Conservation (phyloP, 371 early-diverging fungal species). For the Chytridiales sp. region DNA sequence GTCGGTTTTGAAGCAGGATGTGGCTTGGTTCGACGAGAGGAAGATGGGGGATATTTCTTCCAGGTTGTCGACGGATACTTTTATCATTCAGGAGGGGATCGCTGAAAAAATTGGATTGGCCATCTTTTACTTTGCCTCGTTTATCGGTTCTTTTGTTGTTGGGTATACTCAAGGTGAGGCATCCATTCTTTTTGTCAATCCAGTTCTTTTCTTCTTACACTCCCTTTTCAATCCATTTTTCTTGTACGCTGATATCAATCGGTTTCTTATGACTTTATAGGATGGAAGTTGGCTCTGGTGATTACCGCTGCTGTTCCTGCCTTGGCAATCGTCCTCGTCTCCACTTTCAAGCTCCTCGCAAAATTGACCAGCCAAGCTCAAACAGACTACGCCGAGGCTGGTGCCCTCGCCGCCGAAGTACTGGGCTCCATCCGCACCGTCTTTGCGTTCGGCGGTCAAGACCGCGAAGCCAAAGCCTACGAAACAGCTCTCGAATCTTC, state of each 20-base stretch:
- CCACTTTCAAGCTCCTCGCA: conserved; percentile 59
- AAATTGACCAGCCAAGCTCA: conserved; percentile 36
- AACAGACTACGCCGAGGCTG: conserved; percentile 67
- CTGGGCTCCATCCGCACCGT: conserved; percentile 86
- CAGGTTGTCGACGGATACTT: conserved; percentile 56
- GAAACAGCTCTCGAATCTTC: conserved; percentile 38
- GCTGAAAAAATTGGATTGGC: conserved; percentile 79
- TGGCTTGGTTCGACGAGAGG: conserved; percentile 82
- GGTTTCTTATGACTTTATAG: conserved; percentile 58
- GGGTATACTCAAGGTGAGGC: conserved; percentile 32
- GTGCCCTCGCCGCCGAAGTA: conserved; percentile 81
- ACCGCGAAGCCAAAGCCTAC: conserved; percentile 67
- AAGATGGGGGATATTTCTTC: conserved; percentile 61
- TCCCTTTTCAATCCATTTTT: too few species aligned
- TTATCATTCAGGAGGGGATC: conserved; percentile 58
- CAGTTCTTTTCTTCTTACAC: too few species aligned
- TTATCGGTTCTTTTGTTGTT: conserved; percentile 79
- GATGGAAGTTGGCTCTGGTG: conserved; percentile 85
- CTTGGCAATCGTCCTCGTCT: conserved; percentile 54
- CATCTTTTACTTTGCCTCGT: conserved; percentile 66
- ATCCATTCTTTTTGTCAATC: too few species aligned
- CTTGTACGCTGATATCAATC: not conserved
- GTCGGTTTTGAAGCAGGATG: conserved; percentile 75
- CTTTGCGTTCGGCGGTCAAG: conserved; percentile 77
- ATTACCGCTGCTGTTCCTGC: conserved; percentile 67